Percentiles rank a stretch among this genome's conserved stretches.
phyloP scores from a whole-genome alignment of 805 yeast species.

The Myxozyma mucilagina region DNA sequence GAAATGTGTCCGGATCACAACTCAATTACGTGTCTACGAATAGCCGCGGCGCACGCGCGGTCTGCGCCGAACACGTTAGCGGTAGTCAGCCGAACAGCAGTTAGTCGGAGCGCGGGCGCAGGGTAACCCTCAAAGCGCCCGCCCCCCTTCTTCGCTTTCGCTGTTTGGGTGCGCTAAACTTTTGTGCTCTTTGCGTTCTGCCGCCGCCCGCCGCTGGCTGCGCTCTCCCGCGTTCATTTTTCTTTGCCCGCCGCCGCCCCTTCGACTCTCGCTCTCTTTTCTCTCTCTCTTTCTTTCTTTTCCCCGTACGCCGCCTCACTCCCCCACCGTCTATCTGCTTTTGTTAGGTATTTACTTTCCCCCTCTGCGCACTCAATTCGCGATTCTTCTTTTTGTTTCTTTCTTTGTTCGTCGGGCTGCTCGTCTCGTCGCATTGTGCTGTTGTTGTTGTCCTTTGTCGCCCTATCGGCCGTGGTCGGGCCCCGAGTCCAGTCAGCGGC shows the following conservation, averaged over 20 bases:
- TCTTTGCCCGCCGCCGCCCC: neutral
- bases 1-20: neutral
- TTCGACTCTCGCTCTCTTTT: constrained; percentile 9
- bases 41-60: neutral
- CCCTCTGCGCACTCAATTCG: no score
- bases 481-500: no score
- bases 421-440: no score
- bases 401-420: no score
- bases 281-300: neutral
- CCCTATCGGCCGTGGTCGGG: no score
- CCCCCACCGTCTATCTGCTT: neutral
- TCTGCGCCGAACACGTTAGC: neutral
- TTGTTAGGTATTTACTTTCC: no score
- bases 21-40: neutral
- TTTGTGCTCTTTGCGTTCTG: neutral
- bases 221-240: neutral
- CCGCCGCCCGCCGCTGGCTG: neutral
- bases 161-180: no score
- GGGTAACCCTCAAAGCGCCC: no score
- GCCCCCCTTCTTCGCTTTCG: no score
- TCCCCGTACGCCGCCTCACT: constrained; percentile 5
- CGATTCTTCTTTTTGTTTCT: no score
- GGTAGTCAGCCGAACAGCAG: neutral
- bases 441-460: neutral
- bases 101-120: no score